Evolutionary conservation across 192 early-diverging fungal genomes (phyloP).

Genomic region (Obelidium mucronatum): DNA sequence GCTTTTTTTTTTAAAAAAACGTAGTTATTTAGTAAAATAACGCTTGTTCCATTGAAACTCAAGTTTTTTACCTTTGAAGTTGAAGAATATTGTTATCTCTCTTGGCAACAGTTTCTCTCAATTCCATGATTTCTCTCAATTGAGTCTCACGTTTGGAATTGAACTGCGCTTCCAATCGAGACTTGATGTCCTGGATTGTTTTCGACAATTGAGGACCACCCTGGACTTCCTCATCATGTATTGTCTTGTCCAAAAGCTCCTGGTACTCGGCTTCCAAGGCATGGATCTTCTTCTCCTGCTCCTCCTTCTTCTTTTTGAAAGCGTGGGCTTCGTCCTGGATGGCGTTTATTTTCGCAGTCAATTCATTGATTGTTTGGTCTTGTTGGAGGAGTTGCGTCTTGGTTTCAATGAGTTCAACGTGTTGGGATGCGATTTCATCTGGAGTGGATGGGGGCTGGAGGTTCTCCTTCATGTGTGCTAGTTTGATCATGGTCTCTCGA

Average conservation of each 20-base stretch:
- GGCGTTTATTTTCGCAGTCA: conserved; percentile 35
- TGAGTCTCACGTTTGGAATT: conserved; percentile 76
- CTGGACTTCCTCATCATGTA: conserved; percentile 67
- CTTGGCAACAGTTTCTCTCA: conserved; percentile 71
- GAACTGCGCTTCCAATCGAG: conserved; percentile 87
- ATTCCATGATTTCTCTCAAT: conserved; percentile 76
- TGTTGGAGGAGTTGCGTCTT: conserved; percentile 69
- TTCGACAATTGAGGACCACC: conserved; percentile 51
- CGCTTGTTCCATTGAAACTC: background rate
- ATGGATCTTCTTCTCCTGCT: conserved; percentile 74
- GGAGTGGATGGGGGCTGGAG: conserved; percentile 48
- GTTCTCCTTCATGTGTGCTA: conserved; percentile 68
- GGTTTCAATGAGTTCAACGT: conserved; percentile 74
- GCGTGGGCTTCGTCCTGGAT: conserved; percentile 62
- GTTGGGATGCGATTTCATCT: conserved; percentile 73
- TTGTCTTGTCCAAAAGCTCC: conserved; percentile 79
- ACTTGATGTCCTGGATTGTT: conserved; percentile 71
- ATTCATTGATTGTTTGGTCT: conserved; percentile 65
- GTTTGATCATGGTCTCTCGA: conserved; percentile 70
- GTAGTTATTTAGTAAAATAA: background rate
- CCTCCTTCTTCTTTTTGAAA: conserved; percentile 66
- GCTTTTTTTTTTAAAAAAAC: conserved; percentile 10
- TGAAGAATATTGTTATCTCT: conserved; percentile 56
- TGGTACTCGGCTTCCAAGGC: conserved; percentile 82
- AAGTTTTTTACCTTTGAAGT: conserved; percentile 35